Conservation (phyloP, 1,284 basidiomycete genomes). For the Apiotrichum brassicae region DNA sequence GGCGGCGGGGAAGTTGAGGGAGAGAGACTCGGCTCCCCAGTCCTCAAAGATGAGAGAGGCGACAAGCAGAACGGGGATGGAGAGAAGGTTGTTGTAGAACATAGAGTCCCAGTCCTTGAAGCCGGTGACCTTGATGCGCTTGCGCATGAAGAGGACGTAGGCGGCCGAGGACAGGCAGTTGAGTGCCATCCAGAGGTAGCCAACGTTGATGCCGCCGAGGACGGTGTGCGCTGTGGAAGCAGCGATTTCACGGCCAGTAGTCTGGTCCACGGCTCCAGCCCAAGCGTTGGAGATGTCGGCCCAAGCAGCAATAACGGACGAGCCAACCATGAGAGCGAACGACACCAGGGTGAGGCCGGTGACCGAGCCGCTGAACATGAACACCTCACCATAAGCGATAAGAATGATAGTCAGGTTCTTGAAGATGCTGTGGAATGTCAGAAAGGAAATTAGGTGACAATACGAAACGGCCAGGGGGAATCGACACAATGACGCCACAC, state of each 20-base stretch:
- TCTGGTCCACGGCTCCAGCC: conserved; percentile 57
- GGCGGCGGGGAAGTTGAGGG: conserved; percentile 80
- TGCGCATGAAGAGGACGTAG: conserved; percentile 94
- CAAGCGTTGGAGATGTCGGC: conserved; percentile 80
- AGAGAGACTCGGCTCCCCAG: conserved; percentile 75
- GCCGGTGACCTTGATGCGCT: conserved; percentile 92
- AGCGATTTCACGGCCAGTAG: conserved; percentile 34
- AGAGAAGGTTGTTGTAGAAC: conserved; percentile 98
- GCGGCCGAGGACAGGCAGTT: conserved; percentile 89
- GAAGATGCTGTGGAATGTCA: conserved; percentile 59
- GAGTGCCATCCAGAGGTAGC: conserved; percentile 93
- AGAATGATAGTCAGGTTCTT: conserved; percentile 99
- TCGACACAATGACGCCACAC: too few relatives aligned
- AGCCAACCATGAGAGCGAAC: conserved; percentile 92
- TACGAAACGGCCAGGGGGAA: too few relatives aligned
- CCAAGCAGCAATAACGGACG: conserved; percentile 92
- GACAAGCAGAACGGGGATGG: conserved; percentile 79
- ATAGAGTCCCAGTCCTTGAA: conserved; percentile 99
- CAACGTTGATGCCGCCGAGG: conserved; percentile 60
- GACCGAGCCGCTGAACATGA: conserved; percentile 91
- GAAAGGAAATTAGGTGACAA: too few relatives aligned
- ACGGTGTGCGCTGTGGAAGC: conserved; percentile 23
- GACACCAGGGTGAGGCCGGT: conserved; percentile 81
- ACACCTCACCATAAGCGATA: conserved; percentile 94
- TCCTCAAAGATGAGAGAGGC: conserved; percentile 84